Evolutionary conservation across 2,329 filamentous ascomycete species (phyloP).

Genomic region (Fusarium sp.): DNA sequence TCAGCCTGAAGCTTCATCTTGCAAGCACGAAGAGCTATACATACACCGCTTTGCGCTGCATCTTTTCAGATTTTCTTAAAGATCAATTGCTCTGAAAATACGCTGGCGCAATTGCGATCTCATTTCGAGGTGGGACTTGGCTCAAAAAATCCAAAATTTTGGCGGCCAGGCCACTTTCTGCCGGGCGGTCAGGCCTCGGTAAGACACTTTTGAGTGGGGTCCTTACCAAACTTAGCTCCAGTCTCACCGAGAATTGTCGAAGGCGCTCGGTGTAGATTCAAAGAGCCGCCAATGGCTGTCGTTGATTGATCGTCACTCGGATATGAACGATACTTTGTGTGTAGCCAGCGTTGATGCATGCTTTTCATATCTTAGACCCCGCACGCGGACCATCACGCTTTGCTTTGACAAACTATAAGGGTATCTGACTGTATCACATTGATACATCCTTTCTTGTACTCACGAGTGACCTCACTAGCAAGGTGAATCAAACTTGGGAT

Average conservation of each 20-base stretch:
- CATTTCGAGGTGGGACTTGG: conserved; percentile 44
- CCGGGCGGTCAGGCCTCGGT: conserved; percentile 54
- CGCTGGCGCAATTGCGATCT: conserved; percentile 50
- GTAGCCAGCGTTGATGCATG: no score
- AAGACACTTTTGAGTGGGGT: conserved; percentile 30
- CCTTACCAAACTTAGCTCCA: conserved; percentile 4
- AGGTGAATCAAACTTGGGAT: background rate
- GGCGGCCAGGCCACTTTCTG: conserved; percentile 54
- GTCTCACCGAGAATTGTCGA: conserved; percentile 13
- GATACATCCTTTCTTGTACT: background rate
- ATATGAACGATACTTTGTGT: background rate
- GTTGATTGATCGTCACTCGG: background rate
- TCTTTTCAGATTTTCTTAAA: conserved; percentile 54
- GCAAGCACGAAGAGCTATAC: conserved; percentile 30
- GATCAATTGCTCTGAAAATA: conserved; percentile 49
- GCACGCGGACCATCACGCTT: background rate
- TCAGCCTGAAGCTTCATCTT: conserved; percentile 13
- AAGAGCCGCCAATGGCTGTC: background rate
- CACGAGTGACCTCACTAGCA: background rate
- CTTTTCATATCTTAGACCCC: background rate
- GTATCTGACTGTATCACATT: background rate
- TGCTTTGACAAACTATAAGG: background rate
- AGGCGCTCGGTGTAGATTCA: conserved; percentile 2
- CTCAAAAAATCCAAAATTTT: conserved; percentile 57
- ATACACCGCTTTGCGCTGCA: conserved; percentile 72